phyloP scores from a whole-genome alignment of 352 stramenopile genomes.

The Phytophthora ramorum region DNA sequence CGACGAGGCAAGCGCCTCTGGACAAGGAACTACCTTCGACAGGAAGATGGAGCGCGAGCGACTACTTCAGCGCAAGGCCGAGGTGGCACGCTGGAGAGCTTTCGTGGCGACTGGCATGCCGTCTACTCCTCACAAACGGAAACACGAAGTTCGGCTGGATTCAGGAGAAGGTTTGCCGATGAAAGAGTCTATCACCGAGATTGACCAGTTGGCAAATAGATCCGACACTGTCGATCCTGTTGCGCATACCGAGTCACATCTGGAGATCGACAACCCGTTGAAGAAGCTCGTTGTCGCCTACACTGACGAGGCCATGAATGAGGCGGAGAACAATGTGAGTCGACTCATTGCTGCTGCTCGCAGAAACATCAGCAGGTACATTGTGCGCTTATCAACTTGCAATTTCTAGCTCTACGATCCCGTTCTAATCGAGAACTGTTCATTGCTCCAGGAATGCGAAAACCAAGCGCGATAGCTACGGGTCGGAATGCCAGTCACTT shows the following conservation, averaged over 20 bases:
- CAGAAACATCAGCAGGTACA: slow-evolving; percentile 22
- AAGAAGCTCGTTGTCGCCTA: slow-evolving; percentile 19
- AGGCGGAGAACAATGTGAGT: slow-evolving; percentile 21
- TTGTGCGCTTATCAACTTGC: background rate
- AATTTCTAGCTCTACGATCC: background rate
- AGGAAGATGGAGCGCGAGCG: slow-evolving; percentile 39
- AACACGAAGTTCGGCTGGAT: background rate
- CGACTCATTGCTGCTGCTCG: background rate
- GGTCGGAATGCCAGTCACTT: background rate
- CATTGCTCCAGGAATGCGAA: background rate
- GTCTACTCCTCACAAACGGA: slow-evolving; percentile 7
- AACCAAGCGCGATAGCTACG: slow-evolving; percentile 6
- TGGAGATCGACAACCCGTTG: background rate
- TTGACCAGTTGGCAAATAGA: background rate
- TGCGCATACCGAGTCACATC: background rate
- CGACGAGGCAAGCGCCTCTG: slow-evolving; percentile 23
- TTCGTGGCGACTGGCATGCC: slow-evolving; percentile 12
- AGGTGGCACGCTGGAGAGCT: slow-evolving; percentile 32
- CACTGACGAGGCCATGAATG: slow-evolving; percentile 14
- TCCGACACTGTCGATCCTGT: background rate
- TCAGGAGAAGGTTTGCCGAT: background rate
- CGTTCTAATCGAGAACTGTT: background rate
- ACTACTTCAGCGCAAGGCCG: slow-evolving; percentile 31
- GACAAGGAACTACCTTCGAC: slow-evolving; percentile 36
- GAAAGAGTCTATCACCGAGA: background rate